Conservation (phyloP, 2,329 filamentous ascomycete species). For the Alternaria ethzedia region DNA sequence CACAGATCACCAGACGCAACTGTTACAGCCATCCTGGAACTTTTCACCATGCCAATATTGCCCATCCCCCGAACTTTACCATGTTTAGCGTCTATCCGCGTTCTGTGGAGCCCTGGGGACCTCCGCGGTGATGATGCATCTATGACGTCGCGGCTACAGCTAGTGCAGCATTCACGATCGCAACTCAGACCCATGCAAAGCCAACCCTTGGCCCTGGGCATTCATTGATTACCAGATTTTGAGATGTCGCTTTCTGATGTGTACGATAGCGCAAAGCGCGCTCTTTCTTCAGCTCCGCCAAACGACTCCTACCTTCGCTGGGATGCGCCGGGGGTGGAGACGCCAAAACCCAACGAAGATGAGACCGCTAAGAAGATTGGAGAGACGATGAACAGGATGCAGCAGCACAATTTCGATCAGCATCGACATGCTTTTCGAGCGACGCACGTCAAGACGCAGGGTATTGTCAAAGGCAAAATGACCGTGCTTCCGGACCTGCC, state of each 20-base stretch:
- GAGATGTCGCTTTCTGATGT: conserved; percentile 10
- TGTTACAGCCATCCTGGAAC: background rate
- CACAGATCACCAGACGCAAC: background rate
- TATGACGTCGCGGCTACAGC: conserved; percentile 9
- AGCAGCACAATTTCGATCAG: conserved; percentile 51
- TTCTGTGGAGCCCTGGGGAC: background rate
- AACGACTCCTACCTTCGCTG: conserved; percentile 33
- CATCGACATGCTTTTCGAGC: conserved; percentile 48
- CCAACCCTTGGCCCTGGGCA: background rate
- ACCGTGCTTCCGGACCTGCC: conserved; percentile 26
- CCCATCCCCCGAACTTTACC: background rate
- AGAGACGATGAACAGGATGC: conserved; percentile 47
- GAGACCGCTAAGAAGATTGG: conserved; percentile 45
- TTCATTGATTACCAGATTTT: background rate
- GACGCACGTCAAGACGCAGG: conserved; percentile 37
- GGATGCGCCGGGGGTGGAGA: conserved; percentile 46
- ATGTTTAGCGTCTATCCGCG: background rate
- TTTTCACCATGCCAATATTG: background rate
- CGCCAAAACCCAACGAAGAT: conserved; percentile 38
- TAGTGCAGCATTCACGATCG: background rate
- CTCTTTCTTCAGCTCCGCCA: conserved; percentile 24
- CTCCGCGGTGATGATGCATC: conserved; percentile 11
- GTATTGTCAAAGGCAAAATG: conserved; percentile 31
- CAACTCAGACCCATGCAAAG: background rate
- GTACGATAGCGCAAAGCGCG: conserved; percentile 16